phyloP scores from a whole-genome alignment of 192 early-diverging fungal species.

The Backusella circina region DNA sequence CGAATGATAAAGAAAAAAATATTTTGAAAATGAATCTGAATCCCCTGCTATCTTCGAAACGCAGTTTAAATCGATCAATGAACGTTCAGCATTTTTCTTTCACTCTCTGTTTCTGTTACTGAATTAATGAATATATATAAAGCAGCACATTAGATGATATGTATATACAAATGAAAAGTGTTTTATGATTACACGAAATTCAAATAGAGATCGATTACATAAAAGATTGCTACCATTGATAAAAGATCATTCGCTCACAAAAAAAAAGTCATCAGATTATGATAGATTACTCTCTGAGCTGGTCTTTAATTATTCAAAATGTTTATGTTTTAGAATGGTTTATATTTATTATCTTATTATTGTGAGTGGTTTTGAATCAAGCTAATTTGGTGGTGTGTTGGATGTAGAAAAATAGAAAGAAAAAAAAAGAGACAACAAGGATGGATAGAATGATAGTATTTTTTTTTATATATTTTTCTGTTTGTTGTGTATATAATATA shows the following conservation, averaged over 20 bases:
- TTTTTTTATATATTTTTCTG: background rate
- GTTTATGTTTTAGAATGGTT: background rate
- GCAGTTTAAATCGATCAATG: background rate
- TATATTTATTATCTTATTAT: background rate
- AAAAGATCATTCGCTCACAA: background rate
- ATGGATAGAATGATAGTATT: background rate
- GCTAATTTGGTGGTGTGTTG: background rate
- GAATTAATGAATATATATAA: background rate
- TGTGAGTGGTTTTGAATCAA: background rate
- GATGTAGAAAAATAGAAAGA: background rate
- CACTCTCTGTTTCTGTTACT: background rate
- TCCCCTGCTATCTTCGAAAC: slow-evolving; percentile 8
- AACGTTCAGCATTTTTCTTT: too few species aligned
- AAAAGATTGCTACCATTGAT: slow-evolving; percentile 5
- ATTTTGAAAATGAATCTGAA: background rate
- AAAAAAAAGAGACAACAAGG: background rate
- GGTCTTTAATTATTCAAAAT: background rate
- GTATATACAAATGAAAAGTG: background rate
- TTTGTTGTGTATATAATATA: background rate
- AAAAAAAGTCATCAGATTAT: slow-evolving; percentile 3
- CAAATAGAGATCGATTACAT: background rate
- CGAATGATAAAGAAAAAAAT: background rate
- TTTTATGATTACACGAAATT: background rate
- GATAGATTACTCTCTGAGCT: background rate
- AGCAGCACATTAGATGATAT: background rate